These are phyloP conservation scores for Daldinia sp. DNA, from an alignment of 2,329 filamentous ascomycete species.

Conservation along the genomic window DNA sequence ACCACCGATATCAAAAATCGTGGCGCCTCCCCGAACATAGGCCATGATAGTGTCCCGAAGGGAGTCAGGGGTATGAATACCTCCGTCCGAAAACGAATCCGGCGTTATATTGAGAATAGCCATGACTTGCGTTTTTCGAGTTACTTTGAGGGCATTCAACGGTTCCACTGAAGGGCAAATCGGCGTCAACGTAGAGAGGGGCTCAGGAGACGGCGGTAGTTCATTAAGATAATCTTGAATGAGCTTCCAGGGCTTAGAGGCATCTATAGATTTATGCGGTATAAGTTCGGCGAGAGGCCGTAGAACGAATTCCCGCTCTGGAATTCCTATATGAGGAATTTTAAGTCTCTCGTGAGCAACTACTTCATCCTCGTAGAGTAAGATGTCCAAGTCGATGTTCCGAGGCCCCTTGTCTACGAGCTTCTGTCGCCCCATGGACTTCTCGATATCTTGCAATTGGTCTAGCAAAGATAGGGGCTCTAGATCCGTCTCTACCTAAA, in stretches of 20 bases:
- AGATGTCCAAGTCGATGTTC: constrained; percentile 92
- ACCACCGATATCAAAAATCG: constrained; percentile 90
- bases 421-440: constrained; percentile 79
- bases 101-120: constrained; percentile 94
- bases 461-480: constrained; percentile 80
- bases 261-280: constrained; percentile 61
- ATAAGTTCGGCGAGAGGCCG: constrained; percentile 81
- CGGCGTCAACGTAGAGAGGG: constrained; percentile 67
- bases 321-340: constrained; percentile 84
- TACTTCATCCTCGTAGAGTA: constrained; percentile 76
- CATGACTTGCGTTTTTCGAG: constrained; percentile 81
- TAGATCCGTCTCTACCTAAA: constrained; percentile 80
- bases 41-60: constrained; percentile 66
- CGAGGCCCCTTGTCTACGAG: constrained; percentile 91
- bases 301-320: constrained; percentile 93
- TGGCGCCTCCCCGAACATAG: constrained; percentile 75
- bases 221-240: constrained; percentile 69
- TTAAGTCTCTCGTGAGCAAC: constrained; percentile 77
- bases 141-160: constrained; percentile 65
- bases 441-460: constrained; percentile 84
- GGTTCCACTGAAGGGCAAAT: constrained; percentile 58
- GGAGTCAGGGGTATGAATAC: constrained; percentile 63
- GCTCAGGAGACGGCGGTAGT: constrained; percentile 57
- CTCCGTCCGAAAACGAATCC: constrained; percentile 96
- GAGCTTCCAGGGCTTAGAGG: constrained; percentile 65